Conservation (phyloP, 2,329 filamentous ascomycete genomes). For the Arthrobotrys entomopaga region DNA sequence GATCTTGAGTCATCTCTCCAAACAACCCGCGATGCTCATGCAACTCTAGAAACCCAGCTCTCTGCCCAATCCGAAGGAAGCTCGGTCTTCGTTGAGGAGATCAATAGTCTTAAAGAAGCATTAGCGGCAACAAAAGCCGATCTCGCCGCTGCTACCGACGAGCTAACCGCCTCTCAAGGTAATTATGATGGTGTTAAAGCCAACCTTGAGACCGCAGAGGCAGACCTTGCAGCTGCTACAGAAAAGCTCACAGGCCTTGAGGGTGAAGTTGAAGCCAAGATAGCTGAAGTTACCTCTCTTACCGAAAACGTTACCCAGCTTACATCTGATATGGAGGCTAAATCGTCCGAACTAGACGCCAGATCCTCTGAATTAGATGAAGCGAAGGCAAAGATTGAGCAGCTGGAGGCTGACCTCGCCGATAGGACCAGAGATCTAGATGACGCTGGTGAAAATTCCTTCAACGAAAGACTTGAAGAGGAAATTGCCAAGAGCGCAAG, state of each 20-base stretch:
- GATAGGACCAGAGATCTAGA: slow-evolving; percentile 37
- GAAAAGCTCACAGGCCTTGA: slow-evolving; percentile 35
- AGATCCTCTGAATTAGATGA: slow-evolving; percentile 26
- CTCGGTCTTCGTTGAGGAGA: slow-evolving; percentile 44
- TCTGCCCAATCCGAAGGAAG: slow-evolving; percentile 44
- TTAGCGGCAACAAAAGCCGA: slow-evolving; percentile 31
- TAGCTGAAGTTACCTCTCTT: slow-evolving; percentile 34
- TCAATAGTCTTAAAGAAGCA: slow-evolving; percentile 47
- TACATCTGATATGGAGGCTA: slow-evolving; percentile 39
- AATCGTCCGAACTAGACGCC: slow-evolving; percentile 28
- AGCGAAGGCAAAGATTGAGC: slow-evolving; percentile 18
- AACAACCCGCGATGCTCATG: slow-evolving; percentile 46
- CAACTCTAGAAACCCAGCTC: slow-evolving; percentile 50
- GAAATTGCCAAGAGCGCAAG: slow-evolving; percentile 49
- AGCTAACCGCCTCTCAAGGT: slow-evolving; percentile 14
- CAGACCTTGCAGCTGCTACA: slow-evolving; percentile 17
- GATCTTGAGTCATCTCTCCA: slow-evolving; percentile 42
- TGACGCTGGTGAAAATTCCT: slow-evolving; percentile 39
- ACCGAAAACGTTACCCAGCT: slow-evolving; percentile 37
- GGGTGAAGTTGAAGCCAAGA: slow-evolving; percentile 31
- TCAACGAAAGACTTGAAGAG: slow-evolving; percentile 49
- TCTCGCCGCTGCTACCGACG: slow-evolving; percentile 22
- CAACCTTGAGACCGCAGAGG: slow-evolving; percentile 24
- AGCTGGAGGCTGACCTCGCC: slow-evolving; percentile 34
- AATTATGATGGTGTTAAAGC: slow-evolving; percentile 23